These are phyloP conservation scores for Mangifera indica DNA, from an alignment of 345 rosid species.

Conservation along the genomic window DNA sequence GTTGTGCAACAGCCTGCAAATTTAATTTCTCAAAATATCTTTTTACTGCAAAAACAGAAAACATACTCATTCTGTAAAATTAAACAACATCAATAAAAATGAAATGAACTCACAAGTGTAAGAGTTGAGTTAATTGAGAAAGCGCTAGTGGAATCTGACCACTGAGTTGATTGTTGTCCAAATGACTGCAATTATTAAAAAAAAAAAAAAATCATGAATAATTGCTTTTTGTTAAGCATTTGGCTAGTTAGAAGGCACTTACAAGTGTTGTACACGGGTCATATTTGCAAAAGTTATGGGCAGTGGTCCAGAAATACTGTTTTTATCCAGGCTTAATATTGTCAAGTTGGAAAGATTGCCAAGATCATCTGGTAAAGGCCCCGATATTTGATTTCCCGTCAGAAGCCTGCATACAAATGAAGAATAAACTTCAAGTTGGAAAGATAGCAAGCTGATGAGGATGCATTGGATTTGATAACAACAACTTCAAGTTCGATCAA, in stretches of 20 bases:
- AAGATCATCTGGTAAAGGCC: conserved; percentile 77
- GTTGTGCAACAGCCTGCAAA: conserved; percentile 81
- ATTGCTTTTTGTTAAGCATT: conserved; percentile 3
- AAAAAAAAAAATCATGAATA: neutral
- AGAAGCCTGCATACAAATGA: conserved; percentile 56
- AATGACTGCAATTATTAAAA: conserved; percentile 69
- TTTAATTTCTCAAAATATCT: conserved; percentile 8
- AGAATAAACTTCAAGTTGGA: neutral
- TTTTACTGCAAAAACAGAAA: neutral
- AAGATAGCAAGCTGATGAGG: too few species aligned
- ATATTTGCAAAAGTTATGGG: conserved; percentile 79
- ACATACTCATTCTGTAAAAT: neutral
- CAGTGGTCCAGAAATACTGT: conserved; percentile 70
- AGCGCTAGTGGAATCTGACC: conserved; percentile 86
- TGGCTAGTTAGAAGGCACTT: conserved; percentile 34
- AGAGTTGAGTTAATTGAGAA: conserved; percentile 57
- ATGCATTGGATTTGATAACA: too few species aligned
- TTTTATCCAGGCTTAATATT: conserved; percentile 80
- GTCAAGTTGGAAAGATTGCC: conserved; percentile 73
- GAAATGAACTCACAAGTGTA: conserved; percentile 81
- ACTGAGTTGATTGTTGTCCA: conserved; percentile 91
- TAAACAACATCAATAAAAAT: too few species aligned
- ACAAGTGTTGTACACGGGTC: conserved; percentile 80
- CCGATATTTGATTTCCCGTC: conserved; percentile 72
- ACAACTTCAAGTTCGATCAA: too few species aligned